phyloP scores from a whole-genome alignment of 2,329 filamentous ascomycete species.

The Colletotrichum sidae region DNA sequence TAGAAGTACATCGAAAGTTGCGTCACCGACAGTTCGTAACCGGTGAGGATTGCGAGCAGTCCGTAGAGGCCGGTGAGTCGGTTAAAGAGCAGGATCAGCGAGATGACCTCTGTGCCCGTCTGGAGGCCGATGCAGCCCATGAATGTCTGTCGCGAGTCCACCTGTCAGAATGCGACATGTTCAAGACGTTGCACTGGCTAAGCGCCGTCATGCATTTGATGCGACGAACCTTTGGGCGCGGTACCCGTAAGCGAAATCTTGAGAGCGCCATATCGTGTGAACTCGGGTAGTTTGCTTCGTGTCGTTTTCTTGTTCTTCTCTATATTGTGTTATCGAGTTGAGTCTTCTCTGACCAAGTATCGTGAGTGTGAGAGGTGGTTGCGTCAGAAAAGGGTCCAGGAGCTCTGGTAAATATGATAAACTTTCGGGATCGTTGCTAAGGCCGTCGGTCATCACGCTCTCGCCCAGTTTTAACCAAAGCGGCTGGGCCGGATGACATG shows the following conservation, averaged over 20 bases:
- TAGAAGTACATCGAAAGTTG: conserved; percentile 95
- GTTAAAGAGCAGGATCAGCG: conserved; percentile 87
- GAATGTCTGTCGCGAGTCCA: conserved; percentile 72
- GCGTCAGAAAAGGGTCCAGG: conserved; percentile 33
- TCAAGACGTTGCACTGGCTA: background rate
- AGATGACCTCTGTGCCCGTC: conserved; percentile 87
- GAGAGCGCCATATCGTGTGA: conserved; percentile 22
- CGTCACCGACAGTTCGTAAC: conserved; percentile 82
- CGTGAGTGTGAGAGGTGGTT: background rate
- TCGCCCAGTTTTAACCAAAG: conserved; percentile 22
- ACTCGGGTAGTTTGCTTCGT: background rate
- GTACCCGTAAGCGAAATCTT: conserved; percentile 41
- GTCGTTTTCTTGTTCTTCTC: background rate
- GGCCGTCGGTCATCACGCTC: conserved; percentile 13
- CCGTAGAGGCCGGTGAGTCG: conserved; percentile 93
- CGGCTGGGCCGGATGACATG: conserved; percentile 34
- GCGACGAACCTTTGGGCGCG: conserved; percentile 43
- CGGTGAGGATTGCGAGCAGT: conserved; percentile 87
- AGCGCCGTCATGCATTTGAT: background rate
- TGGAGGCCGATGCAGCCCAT: conserved; percentile 88
- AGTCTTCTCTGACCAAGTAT: background rate
- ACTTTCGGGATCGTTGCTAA: conserved; percentile 7
- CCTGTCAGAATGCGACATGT: conserved; percentile 1
- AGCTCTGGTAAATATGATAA: conserved; percentile 31
- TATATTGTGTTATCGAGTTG: background rate